Evolutionary conservation across 495 filamentous ascomycete genomes (phyloP), one percentile per base, ranked within the genome.

Genomic region (Penicillium roqueforti): DNA sequence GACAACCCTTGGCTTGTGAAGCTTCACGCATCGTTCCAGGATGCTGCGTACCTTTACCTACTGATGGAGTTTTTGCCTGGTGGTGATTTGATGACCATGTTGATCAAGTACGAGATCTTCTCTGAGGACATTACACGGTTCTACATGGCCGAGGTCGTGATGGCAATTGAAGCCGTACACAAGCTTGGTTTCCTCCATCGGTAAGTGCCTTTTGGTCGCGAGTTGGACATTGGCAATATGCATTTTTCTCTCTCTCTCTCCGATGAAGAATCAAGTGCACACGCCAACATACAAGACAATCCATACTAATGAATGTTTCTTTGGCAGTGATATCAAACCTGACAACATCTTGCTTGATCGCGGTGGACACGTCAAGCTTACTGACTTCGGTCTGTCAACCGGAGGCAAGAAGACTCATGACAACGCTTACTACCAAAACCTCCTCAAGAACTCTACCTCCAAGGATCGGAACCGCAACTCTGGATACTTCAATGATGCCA

Each of bases 81-180:
- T 67, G 93, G 93, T 64, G 93, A 99, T 78, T 71, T 99, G 65
- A 99, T 99, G 93, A 99, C 93, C 29, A 99, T 99, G 93, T 80
- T 99, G 60, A 99, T 99, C 75, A 97, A 97, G 77, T 97, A 99
- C 66, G 93, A 99, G 69, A 96, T 99, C 63, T 99, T 99, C 73
- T 95, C 91, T 0, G 91, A 97, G 67, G 93, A 97, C 54, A 96
- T 99, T 60, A 99, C 93, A 29, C 84, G 95, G 14, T 99, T 99
- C 76, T 99, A 99, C 74, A 97, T 99, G 83, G 93, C 95, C 22
- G 92, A 99, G 72, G 92, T 97, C 63, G 88, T 95, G 19, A 81
- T 97, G 71, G 95, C 93, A 8, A 96, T 99, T 57, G 95, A 99
- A 65, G 92, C 93, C 3, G 93, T 99, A 39, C 93, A 99, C 69